Evolutionary conservation across 352 stramenopile species (phyloP), one percentile per base, ranked within the genome.

Genomic region (Phytophthora fragariaefolia): DNA sequence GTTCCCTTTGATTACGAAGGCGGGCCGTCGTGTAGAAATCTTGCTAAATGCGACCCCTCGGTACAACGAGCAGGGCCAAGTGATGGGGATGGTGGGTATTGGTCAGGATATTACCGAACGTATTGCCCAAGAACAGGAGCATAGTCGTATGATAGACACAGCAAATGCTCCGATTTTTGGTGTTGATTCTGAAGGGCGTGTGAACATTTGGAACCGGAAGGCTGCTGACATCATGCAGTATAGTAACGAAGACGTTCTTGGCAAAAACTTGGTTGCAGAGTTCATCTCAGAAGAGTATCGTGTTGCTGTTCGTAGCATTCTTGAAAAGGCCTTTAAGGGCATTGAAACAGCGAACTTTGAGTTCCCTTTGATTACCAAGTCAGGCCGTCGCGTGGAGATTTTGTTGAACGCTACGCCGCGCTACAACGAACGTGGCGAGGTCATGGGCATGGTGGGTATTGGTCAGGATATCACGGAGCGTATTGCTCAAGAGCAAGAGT

Each of bases 181-280:
- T 28, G 63, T 36, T 71, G 51, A 58, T 9, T 24, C 36, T 6
- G 36, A 58, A 22, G 51, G 51, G 0, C 22, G 34, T 15, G 51
- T 89, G 8, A 87, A 88, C 40, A 85, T 88, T 32, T 84, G 81
- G 80, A 91, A 92, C 69, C 59, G 78, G 23, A 88, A 89, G 55
- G 84, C 71, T 23, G 71, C 67, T 0, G 72, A 92, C 26, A 82
- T 91, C 50, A 92, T 79, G 4, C 79, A 88, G 28, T 90, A 85
- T 48, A 63, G 69, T 1, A 56, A 62, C 12, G 47, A 72, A 12
- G 80, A 92, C 9, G 79, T 84, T 3, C 63, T 82, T 42, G 73
- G 71, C 24, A 55, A 80, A 32, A 63, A 80, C 13, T 27, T 87
- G 17, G 76, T 86, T 18, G 66, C 69, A 9, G 54, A 62, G 13